These are phyloP conservation scores for Dillenia suffruticosa DNA, from an alignment of 164 flowering plant genomes.

Conservation along the genomic window DNA sequence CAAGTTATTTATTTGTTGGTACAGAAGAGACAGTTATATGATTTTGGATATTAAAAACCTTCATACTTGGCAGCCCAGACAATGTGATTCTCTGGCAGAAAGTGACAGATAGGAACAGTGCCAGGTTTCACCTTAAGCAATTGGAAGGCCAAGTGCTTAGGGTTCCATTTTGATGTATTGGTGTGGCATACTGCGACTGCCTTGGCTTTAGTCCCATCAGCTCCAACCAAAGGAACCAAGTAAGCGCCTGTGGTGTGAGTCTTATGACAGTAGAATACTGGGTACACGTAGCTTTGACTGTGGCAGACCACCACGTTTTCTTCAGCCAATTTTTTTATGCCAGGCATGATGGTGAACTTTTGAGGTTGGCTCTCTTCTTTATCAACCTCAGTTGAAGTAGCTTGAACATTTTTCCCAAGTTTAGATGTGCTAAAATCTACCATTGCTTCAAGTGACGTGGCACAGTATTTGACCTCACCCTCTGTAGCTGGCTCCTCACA, in stretches of 20 bases:
- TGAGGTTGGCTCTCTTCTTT: constrained; percentile 12
- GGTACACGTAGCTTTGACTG: constrained; percentile 18
- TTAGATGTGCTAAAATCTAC: constrained; percentile 25
- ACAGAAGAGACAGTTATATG: too few species aligned
- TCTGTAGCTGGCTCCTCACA: constrained; percentile 23
- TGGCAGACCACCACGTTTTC: constrained; percentile 25
- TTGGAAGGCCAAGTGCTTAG: constrained; percentile 31
- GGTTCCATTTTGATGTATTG: constrained; percentile 34
- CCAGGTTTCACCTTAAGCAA: constrained; percentile 37
- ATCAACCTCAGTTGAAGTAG: constrained; percentile 9
- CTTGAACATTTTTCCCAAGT: constrained; percentile 19
- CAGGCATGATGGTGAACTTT: constrained; percentile 12
- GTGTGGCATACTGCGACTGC: constrained; percentile 28
- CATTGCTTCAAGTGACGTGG: constrained; percentile 36
- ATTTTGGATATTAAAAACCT: too few species aligned
- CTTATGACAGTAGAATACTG: constrained; percentile 30
- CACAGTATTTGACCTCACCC: constrained; percentile 28
- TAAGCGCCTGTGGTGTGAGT: constrained; percentile 20
- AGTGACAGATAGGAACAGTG: constrained; percentile 35
- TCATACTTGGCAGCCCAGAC: constrained; percentile 18
- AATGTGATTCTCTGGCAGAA: constrained; percentile 26
- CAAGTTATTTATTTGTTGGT: too few species aligned
- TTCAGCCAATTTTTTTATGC: constrained; percentile 7
- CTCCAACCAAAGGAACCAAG: constrained; percentile 19
- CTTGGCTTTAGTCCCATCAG: constrained; percentile 24